Evolutionary conservation across 306 rosid species (phyloP), one percentile per base, ranked within the genome.

Genomic region (Herpetospermum pedunculosum): DNA sequence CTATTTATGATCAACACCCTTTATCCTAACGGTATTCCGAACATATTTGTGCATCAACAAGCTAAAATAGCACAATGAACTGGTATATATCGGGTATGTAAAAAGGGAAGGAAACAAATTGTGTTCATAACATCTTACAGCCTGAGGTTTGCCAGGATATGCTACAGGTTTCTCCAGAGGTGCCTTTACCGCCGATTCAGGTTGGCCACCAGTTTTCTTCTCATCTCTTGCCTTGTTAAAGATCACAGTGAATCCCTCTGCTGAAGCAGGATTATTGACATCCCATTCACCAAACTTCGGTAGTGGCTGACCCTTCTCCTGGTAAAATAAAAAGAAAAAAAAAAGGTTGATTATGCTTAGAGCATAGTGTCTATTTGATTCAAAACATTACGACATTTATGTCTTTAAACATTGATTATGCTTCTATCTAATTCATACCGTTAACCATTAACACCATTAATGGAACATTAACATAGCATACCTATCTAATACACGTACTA

Each of bases 211-310:
- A 0, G 99, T 86, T 85, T 94, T 94, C 80, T 94, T 94, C 84
- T 94, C 99, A 89, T 88, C 92, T 80, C 96, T 88, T 30, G 99
- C 99, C 83, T 94, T 94, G 80, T 94, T 91, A 77, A 94, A 94
- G 72, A 94, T 94, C 87, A 94, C 97, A 55, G 99, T 94, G 82
- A 94, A 94, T 55, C 97, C 99, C 86, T 94, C 99, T 50, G 99
- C 97, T 11, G 99, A 94, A 83, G 99, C 88, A 71, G 99, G 99
- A 87, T 94, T 97, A 75, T 94, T 94, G 77, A 89, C 99, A 78
- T 94, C 97, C 99, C 99, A 94, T 83, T 91, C 99, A 76, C 99
- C 99, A 75, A 94, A 94, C 82, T 94, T 94, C 44, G 99, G 99
- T 13, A 94, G 90, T 53, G 99, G 97, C 75, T 73, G 92, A 70